A percentile compares a stretch with the other conserved stretches of the same genome.
phyloP scores from a whole-genome alignment of 2,329 filamentous ascomycete species.

The Fusarium begoniae region DNA sequence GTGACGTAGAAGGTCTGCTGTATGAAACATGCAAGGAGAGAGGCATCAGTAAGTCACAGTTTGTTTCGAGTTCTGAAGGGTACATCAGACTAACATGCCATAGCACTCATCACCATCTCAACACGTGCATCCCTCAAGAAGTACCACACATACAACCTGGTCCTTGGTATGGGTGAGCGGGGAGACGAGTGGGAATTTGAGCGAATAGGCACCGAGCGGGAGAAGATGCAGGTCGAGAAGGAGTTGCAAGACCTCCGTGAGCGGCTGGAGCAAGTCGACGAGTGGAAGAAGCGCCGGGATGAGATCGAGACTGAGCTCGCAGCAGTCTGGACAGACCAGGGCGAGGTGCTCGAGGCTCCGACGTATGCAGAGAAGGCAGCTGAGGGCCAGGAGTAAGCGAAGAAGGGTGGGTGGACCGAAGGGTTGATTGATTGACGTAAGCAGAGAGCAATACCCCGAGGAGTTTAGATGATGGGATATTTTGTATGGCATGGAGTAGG shows the following conservation, averaged over 20 bases:
- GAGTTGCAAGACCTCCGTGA: constrained; percentile 87
- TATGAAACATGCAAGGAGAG: constrained; percentile 94
- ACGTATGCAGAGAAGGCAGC: constrained; percentile 47
- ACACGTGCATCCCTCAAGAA: constrained; percentile 94
- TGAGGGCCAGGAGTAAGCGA: constrained; percentile 22
- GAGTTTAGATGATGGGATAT: not conserved
- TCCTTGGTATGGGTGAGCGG: constrained; percentile 80
- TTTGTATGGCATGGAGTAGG: constrained; percentile 14
- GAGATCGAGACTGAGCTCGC: constrained; percentile 87
- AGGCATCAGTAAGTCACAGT: constrained; percentile 79
- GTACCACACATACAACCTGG: constrained; percentile 92
- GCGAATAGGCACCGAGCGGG: constrained; percentile 89
- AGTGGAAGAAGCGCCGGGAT: constrained; percentile 79
- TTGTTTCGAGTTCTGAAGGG: not conserved
- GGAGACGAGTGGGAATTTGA: constrained; percentile 94
- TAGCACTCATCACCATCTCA: constrained; percentile 92
- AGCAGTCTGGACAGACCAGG: constrained; percentile 66
- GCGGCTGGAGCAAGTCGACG: constrained; percentile 80
- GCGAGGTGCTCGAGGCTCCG: constrained; percentile 59
- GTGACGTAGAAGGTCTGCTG: constrained; percentile 90
- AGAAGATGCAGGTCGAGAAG: constrained; percentile 92
- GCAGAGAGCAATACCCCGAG: constrained; percentile 12
- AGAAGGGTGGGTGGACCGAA: constrained; percentile 9
- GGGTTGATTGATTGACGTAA: not conserved
- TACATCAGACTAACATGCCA: constrained; percentile 29